These are phyloP conservation scores for Xylaria cubensis DNA, from an alignment of 495 filamentous ascomycete genomes.

Conservation along the genomic window DNA sequence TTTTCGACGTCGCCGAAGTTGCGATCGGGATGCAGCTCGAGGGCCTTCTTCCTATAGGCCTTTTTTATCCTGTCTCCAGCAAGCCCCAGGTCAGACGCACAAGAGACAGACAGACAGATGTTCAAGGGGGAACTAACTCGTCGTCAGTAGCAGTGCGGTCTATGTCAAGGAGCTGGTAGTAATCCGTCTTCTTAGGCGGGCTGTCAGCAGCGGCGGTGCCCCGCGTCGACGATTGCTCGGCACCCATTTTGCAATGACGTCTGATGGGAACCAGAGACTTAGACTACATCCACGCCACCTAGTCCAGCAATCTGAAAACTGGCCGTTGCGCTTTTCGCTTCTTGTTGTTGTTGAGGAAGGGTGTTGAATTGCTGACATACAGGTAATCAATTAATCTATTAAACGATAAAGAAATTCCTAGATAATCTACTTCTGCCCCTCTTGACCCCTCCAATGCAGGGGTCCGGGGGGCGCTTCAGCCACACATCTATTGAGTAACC, in stretches of 20 bases:
- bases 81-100: conserved; percentile 30
- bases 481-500: not conserved
- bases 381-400: not conserved
- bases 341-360: not conserved
- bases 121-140: conserved; percentile 64
- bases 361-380: not conserved
- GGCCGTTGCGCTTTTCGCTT: not conserved
- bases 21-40: conserved; percentile 94
- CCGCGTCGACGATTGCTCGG: conserved; percentile 71
- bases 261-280: not conserved
- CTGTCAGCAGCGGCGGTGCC: conserved; percentile 38
- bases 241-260: conserved; percentile 70
- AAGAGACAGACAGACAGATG: not conserved
- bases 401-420: not conserved
- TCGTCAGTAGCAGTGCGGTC: conserved; percentile 76
- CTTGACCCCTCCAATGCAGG: conserved; percentile 19
- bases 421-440: conserved; percentile 5
- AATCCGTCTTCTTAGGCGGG: conserved; percentile 69
- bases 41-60: conserved; percentile 86
- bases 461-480: not conserved
- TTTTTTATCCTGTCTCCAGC: conserved; percentile 76
- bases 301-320: not conserved
- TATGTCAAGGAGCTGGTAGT: conserved; percentile 87
- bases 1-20: conserved; percentile 87
- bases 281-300: not conserved